Evolutionary conservation across 2,329 filamentous ascomycete species (phyloP).

Genomic region (Ceratocystiopsis brevicomis): DNA sequence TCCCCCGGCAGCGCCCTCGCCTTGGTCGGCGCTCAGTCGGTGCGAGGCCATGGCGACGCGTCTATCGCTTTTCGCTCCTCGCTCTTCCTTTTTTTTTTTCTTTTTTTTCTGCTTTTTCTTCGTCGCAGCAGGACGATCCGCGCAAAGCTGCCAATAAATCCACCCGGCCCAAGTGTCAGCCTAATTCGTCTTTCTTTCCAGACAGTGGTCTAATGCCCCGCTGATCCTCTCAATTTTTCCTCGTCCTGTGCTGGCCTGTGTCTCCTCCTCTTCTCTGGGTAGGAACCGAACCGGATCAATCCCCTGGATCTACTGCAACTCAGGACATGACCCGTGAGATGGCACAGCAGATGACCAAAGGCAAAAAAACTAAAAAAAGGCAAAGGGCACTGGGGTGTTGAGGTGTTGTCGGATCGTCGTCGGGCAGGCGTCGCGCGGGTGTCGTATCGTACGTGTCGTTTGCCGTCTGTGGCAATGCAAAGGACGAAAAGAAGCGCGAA

Average conservation of each 20-base stretch:
- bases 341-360: not conserved
- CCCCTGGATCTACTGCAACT: constrained; percentile 11
- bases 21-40: no score
- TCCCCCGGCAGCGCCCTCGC: constrained; percentile 40
- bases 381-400: no score
- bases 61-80: not conserved
- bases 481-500: not conserved
- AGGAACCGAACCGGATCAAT: constrained; percentile 15
- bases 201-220: no score
- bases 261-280: not conserved
- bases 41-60: constrained; percentile 15
- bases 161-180: constrained; percentile 6
- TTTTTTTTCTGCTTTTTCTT: not conserved
- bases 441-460: no score
- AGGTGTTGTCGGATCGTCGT: no score
- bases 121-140: constrained; percentile 9
- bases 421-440: no score
- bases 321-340: constrained; percentile 9
- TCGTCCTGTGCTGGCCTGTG: not conserved
- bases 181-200: constrained; percentile 1
- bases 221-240: not conserved
- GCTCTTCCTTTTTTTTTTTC: not conserved
- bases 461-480: not conserved
- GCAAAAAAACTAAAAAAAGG: no score
- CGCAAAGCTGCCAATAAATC: constrained; percentile 11